Percentiles rank a stretch among this genome's conserved stretches.
phyloP scores from a whole-genome alignment of 2,329 filamentous ascomycete species.

The Monilinia fructicola region DNA sequence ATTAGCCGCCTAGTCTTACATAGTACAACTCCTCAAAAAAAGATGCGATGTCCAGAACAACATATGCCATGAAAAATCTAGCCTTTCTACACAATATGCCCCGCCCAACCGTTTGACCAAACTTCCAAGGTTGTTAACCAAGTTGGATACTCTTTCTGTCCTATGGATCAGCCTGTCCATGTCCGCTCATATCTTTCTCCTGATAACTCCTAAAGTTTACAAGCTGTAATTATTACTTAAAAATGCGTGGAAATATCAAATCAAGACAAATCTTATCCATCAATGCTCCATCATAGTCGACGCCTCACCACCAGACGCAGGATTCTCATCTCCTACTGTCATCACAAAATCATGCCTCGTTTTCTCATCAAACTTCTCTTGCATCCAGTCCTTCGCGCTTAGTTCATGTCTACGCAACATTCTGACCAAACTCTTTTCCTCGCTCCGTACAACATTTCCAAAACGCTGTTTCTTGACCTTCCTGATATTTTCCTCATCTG shows the following conservation, averaged over 20 bases:
- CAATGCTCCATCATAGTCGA: neutral
- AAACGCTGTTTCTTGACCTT: constrained; percentile 62
- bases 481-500: constrained; percentile 56
- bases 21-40: neutral
- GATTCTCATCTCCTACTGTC: constrained; percentile 22
- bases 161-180: neutral
- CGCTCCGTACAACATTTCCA: constrained; percentile 56
- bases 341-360: constrained; percentile 24
- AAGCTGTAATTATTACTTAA: neutral
- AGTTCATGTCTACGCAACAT: constrained; percentile 58
- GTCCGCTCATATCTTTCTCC: neutral
- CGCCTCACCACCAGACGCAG: neutral
- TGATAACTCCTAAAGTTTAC: neutral
- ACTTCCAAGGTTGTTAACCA: neutral
- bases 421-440: constrained; percentile 49
- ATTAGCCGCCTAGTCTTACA: neutral
- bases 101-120: neutral
- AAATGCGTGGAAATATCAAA: too few species aligned
- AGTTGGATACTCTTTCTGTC: neutral
- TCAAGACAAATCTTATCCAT: neutral
- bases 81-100: neutral
- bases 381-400: constrained; percentile 53
- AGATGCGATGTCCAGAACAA: neutral
- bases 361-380: constrained; percentile 38
- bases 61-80: neutral